Evolutionary conservation across 495 filamentous ascomycete genomes (phyloP), one percentile per base, ranked within the genome.

Genomic region (Penicillium bovifimosum): DNA sequence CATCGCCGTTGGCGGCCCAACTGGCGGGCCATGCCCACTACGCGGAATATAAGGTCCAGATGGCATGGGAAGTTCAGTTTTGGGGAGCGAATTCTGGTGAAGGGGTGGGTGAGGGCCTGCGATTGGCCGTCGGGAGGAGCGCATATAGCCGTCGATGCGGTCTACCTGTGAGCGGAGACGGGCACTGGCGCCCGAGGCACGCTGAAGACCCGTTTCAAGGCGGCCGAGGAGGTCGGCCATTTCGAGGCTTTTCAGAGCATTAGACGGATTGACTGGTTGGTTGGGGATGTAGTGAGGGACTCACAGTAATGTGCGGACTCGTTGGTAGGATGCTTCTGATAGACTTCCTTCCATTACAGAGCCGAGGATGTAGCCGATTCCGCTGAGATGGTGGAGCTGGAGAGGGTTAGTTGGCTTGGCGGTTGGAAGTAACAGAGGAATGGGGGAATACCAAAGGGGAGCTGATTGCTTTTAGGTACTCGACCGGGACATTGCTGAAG

Each of bases 131-230:
- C 64, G 57, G 38, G 68, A 69, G 27, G 63, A 64, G 17, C 61
- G 62, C 68, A 79, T 76, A 55, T 75, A 78, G 26, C 71, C 67
- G 56, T 79, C 76, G 29, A 79, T 76, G 32, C 67, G 66, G 6
- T 71, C 63, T 5, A 79, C 69, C 18, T 77, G 73, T 27, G 56
- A 54, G 9, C 74, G 69, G 0, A 79, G 66, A 24, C 69, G 67
- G 47, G 64, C 55, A 26, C 69, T 68, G 18, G 71, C 69, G 40
- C 74, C 72, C 3, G 69, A 62, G 41, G 67, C 65, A 4, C 64
- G 68, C 31, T 72, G 65, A 10, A 74, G 59, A 24, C 68, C 67
- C 20, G 54, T 61, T 60, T 78, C 76, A 26, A 80, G 66, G 32
- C 63, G 72, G 31, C 71, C 58, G 8, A 80, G 69, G 14, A 80